A percentile compares a stretch with the other conserved stretches of the same genome.
Evolutionary conservation across 495 filamentous ascomycete species (phyloP).

Genomic region (Umbilicaria muhlenbergii): DNA sequence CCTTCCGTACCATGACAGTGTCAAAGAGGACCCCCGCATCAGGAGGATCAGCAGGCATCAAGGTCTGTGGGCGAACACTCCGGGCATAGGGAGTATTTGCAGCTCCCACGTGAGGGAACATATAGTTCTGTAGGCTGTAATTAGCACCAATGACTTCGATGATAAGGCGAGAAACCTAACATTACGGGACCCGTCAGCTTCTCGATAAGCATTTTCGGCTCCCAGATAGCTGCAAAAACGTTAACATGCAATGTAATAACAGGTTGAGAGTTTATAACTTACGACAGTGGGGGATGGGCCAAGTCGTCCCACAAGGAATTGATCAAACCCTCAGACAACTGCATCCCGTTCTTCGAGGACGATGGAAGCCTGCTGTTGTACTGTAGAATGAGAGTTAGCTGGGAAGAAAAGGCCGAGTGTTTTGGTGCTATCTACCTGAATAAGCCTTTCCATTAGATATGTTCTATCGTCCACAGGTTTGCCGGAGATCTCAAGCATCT

Average conservation of each 20-base stretch:
- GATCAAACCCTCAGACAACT: constrained; percentile 44
- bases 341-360: constrained; percentile 33
- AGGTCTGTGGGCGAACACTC: constrained; percentile 45
- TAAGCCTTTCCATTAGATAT: constrained; percentile 40
- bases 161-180: not conserved
- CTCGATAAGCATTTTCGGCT: constrained; percentile 47
- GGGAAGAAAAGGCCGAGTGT: constrained; percentile 1
- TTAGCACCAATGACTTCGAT: constrained; percentile 1
- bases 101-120: constrained; percentile 50
- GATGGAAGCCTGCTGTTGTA: constrained; percentile 32
- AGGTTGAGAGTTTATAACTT: constrained; percentile 23
- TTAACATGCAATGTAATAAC: not conserved
- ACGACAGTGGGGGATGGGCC: constrained; percentile 51
- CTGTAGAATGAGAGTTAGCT: constrained; percentile 2
- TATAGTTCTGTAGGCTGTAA: constrained; percentile 28
- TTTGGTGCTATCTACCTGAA: constrained; percentile 19
- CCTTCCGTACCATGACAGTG: constrained; percentile 46
- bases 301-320: constrained; percentile 51
- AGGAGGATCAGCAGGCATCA: constrained; percentile 49
- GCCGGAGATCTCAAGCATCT: constrained; percentile 56
- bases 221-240: constrained; percentile 36
- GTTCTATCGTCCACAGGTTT: constrained; percentile 76
- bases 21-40: constrained; percentile 72
- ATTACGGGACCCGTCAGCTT: constrained; percentile 55
- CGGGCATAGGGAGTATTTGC: constrained; percentile 55